Evolutionary conservation across 2,329 filamentous ascomycete species (phyloP).

Genomic region (Botrytis fragariae): DNA sequence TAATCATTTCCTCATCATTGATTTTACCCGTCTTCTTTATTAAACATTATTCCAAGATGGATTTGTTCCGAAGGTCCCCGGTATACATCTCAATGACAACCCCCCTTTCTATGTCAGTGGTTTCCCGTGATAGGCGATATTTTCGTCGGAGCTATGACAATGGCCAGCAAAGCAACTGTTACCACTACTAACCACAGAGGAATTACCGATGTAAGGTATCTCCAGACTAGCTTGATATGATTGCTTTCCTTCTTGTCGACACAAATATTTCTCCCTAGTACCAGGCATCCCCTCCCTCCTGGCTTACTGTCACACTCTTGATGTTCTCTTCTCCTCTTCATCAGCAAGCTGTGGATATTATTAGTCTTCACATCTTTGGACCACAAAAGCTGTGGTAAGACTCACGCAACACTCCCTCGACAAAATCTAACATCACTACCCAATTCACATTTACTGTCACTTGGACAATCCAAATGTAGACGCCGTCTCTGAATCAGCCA

Average conservation of each 20-base stretch:
- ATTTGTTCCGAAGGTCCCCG: background rate
- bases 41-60: background rate
- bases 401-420: conserved; percentile 56
- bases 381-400: conserved; percentile 13
- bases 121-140: background rate
- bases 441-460: conserved; percentile 54
- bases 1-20: background rate
- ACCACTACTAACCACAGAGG: background rate
- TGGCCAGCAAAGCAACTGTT: background rate
- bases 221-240: background rate
- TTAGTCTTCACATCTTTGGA: background rate
- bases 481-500: conserved; percentile 66
- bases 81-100: background rate
- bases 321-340: conserved; percentile 58
- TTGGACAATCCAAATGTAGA: conserved; percentile 64
- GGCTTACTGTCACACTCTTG: conserved; percentile 52
- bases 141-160: background rate
- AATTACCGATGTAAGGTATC: background rate
- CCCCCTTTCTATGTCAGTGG: background rate
- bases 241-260: background rate
- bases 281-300: conserved; percentile 36
- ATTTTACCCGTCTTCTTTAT: background rate
- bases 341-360: conserved; percentile 47
- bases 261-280: conserved; percentile 28
- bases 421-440: conserved; percentile 60